A percentile compares a stretch with the other conserved stretches of the same genome.
Conservation (phyloP, 495 filamentous ascomycete genomes). For the Alectoria sarmentosa region DNA sequence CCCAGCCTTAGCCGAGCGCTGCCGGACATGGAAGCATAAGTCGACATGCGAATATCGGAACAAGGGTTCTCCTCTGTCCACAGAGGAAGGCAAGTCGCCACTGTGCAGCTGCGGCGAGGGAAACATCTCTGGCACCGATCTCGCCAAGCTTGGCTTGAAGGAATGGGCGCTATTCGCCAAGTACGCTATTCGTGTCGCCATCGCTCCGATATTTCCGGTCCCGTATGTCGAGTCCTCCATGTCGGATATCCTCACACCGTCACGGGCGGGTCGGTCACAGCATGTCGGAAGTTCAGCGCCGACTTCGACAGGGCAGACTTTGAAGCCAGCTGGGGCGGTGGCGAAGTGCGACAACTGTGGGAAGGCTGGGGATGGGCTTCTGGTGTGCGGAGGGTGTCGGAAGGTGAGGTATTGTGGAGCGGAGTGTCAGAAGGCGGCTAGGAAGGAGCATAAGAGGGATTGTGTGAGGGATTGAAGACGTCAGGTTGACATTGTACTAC, state of each 20-base stretch:
- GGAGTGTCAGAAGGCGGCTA: constrained; percentile 23
- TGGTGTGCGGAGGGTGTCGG: constrained; percentile 21
- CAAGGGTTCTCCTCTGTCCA: constrained; percentile 30
- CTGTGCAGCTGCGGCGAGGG: constrained; percentile 36
- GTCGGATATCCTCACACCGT: not conserved
- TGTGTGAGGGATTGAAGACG: constrained; percentile 11
- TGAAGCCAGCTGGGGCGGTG: not conserved
- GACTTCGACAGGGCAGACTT: not conserved
- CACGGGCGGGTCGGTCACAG: not conserved
- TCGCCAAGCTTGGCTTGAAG: constrained; percentile 22
- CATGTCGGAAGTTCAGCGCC: not conserved
- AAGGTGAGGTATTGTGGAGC: constrained; percentile 21
- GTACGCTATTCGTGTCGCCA: constrained; percentile 30
- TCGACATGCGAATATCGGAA: constrained; percentile 43
- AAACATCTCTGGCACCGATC: constrained; percentile 26
- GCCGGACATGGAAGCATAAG: constrained; percentile 46
- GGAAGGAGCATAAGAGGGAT: constrained; percentile 25
- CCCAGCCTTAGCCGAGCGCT: constrained; percentile 46
- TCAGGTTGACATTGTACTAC: not conserved
- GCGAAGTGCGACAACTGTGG: constrained; percentile 11
- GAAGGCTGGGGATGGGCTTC: constrained; percentile 8
- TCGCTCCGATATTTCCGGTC: constrained; percentile 32
- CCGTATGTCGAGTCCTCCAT: constrained; percentile 28
- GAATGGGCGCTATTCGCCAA: constrained; percentile 27
- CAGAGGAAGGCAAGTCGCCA: constrained; percentile 22